A percentile compares a stretch with the other conserved stretches of the same genome.
Conservation (phyloP, 2,329 filamentous ascomycete species). For the Ascochyta viciae-villosae region DNA sequence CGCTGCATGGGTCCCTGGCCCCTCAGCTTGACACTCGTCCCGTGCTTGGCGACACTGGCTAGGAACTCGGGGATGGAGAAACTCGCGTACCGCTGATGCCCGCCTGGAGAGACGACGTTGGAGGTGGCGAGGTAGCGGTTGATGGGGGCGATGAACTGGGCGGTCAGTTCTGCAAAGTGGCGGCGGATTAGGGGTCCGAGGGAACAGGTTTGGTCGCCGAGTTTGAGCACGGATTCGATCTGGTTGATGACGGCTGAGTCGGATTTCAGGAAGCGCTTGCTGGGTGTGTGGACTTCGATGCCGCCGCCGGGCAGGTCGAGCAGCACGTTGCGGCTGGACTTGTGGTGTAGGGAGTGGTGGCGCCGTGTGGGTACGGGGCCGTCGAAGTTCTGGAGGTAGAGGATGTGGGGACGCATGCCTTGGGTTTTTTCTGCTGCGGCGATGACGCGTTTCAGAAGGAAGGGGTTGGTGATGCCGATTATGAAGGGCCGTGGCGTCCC, state of each 20-base stretch:
- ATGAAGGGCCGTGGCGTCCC: slow-evolving; percentile 49
- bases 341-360: slow-evolving; percentile 47
- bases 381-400: slow-evolving; percentile 49
- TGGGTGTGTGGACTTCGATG: slow-evolving; percentile 46
- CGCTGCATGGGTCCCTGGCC: slow-evolving; percentile 49
- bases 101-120: slow-evolving; percentile 43
- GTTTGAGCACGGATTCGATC: slow-evolving; percentile 44
- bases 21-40: slow-evolving; percentile 49
- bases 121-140: slow-evolving; percentile 51
- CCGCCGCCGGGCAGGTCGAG: slow-evolving; percentile 50
- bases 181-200: slow-evolving; percentile 50
- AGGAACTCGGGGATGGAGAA: slow-evolving; percentile 49
- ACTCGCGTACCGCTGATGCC: slow-evolving; percentile 48
- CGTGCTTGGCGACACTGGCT: slow-evolving; percentile 47
- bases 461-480: slow-evolving; percentile 52
- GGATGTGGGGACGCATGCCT: slow-evolving; percentile 45
- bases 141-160: slow-evolving; percentile 50
- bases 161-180: slow-evolving; percentile 52
- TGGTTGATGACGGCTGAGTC: slow-evolving; percentile 43
- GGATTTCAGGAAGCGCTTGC: slow-evolving; percentile 50
- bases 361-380: slow-evolving; percentile 46
- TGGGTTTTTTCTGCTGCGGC: slow-evolving; percentile 44
- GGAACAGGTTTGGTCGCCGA: slow-evolving; percentile 40
- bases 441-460: slow-evolving; percentile 50
- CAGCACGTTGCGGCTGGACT: slow-evolving; percentile 43